Conservation (phyloP, 2,329 filamentous ascomycete genomes). For the Fusarium nygamai region DNA sequence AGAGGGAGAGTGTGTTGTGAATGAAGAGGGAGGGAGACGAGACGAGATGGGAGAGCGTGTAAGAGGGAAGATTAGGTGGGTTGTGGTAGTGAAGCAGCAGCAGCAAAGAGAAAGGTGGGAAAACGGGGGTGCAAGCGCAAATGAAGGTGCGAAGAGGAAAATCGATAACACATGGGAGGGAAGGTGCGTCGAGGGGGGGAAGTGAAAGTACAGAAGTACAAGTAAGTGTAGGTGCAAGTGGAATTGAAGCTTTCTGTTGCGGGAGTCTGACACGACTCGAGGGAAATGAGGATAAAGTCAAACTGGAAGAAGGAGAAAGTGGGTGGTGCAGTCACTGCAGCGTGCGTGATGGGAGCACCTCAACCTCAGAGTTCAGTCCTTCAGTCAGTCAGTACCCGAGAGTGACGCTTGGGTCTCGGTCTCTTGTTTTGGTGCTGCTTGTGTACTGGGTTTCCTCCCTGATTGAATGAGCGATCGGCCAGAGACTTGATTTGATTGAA, state of each 20-base stretch:
- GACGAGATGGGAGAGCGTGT: constrained; percentile 41
- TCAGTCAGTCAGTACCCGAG: constrained; percentile 4
- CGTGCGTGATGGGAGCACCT: constrained; percentile 1
- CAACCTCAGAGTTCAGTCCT: neutral
- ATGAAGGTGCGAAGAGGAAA: constrained; percentile 42
- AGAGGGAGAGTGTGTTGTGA: constrained; percentile 37
- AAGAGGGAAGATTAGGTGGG: constrained; percentile 41
- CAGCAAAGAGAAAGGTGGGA: constrained; percentile 35
- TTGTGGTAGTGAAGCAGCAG: constrained; percentile 42
- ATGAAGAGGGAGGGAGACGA: constrained; percentile 39
- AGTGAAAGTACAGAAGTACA: constrained; percentile 31
- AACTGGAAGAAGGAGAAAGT: constrained; percentile 36
- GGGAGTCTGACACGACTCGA: constrained; percentile 42
- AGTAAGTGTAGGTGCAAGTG: constrained; percentile 35
- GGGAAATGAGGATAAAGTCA: constrained; percentile 39
- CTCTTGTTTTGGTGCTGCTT: constrained; percentile 26
- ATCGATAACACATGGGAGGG: constrained; percentile 25
- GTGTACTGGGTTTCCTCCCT: constrained; percentile 33
- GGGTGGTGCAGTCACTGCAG: constrained; percentile 28
- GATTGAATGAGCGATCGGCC: constrained; percentile 35
- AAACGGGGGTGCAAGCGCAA: constrained; percentile 37
- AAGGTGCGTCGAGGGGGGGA: constrained; percentile 26
- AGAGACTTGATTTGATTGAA: constrained; percentile 33
- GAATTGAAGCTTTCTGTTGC: constrained; percentile 41
- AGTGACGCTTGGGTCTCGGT: constrained; percentile 32